Evolutionary conservation across 495 filamentous ascomycete species (phyloP).

Genomic region (Halenospora varia): DNA sequence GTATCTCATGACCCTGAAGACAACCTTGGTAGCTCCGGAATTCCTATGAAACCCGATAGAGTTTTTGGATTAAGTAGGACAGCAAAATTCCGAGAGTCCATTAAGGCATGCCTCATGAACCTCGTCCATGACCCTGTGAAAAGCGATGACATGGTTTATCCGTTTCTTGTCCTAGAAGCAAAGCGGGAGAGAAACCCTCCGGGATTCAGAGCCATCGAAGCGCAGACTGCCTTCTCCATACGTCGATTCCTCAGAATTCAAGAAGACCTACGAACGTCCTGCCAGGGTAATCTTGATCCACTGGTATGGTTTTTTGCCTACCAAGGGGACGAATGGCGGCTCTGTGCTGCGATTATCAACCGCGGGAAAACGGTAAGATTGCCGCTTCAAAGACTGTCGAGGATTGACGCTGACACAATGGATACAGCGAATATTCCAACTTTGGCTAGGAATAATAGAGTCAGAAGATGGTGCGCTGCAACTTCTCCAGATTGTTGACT

Average conservation of each 20-base stretch:
- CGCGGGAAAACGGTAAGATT: conserved; percentile 1
- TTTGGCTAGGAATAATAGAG: conserved; percentile 2
- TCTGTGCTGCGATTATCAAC: conserved; percentile 3
- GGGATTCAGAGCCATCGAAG: conserved; percentile 1
- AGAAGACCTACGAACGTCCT: no score
- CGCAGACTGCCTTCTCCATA: no score
- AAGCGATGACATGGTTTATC: conserved; percentile 4
- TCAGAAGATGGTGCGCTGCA: conserved; percentile 7
- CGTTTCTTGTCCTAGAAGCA: conserved; percentile 6
- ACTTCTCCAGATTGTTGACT: conserved; percentile 10
- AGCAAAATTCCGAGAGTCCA: conserved; percentile 2
- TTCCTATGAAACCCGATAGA: conserved; percentile 10
- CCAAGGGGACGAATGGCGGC: conserved; percentile 8
- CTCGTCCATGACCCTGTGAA: conserved; percentile 3
- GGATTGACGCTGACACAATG: not conserved
- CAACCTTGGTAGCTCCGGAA: not conserved
- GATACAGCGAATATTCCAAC: not conserved
- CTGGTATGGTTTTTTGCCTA: conserved; percentile 5
- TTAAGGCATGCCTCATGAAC: not conserved
- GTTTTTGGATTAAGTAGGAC: conserved; percentile 8
- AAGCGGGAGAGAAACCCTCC: conserved; percentile 1
- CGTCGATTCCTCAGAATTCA: no score
- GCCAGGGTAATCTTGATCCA: no score
- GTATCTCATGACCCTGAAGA: conserved; percentile 11
- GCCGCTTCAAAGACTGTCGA: not conserved